A percentile compares a stretch with the other conserved stretches of the same genome.
Conservation (phyloP, 768 basidiomycete genomes). For the Leccinellum luteum region DNA sequence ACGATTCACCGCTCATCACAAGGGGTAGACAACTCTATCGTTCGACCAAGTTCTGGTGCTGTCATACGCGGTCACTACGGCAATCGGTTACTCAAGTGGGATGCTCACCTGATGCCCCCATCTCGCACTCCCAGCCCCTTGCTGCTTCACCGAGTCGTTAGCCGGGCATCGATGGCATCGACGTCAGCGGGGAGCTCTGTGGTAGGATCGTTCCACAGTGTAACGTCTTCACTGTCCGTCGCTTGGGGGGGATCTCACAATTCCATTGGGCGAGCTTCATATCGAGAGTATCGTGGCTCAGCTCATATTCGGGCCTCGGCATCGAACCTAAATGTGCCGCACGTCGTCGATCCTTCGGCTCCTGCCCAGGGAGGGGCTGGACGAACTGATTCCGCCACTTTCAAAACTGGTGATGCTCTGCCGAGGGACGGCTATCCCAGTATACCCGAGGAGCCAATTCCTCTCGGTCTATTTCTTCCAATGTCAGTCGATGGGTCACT, state of each 20-base stretch:
- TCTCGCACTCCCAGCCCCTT: not conserved
- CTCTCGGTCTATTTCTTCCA: not conserved
- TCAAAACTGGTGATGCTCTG: not conserved
- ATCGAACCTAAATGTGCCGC: not conserved
- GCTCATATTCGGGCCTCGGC: not conserved
- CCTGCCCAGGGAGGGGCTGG: not conserved
- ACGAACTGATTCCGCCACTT: not conserved
- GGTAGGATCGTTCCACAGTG: not conserved
- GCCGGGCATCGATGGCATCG: not conserved
- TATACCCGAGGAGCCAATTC: not conserved
- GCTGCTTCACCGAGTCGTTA: not conserved
- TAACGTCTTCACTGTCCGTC: not conserved
- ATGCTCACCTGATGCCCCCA: not conserved
- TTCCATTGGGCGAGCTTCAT: conserved; percentile 24
- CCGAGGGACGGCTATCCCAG: conserved; percentile 1
- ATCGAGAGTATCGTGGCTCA: not conserved
- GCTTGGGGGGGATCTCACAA: conserved; percentile 9
- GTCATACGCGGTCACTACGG: not conserved
- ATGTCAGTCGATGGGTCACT: conserved; percentile 9
- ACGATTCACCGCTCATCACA: not conserved
- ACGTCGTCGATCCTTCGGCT: not conserved
- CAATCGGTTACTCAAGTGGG: not conserved
- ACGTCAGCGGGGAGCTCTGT: not conserved
- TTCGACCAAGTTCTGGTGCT: not conserved
- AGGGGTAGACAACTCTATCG: not conserved